Conservation (phyloP, 441 rosid genomes). For the Pelargonium fulgidum region DNA sequence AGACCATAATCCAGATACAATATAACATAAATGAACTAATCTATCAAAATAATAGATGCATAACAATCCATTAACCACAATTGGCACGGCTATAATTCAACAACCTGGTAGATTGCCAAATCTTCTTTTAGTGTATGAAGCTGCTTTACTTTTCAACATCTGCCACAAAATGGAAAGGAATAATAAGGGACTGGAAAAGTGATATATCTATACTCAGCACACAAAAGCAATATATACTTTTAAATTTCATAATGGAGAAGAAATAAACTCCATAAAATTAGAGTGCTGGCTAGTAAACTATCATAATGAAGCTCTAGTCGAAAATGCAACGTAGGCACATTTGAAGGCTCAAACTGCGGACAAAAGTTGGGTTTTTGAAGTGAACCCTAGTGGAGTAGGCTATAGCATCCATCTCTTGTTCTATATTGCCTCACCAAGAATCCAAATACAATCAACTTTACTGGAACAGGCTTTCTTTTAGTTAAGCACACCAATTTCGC, state of each 20-base stretch:
- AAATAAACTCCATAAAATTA: neutral
- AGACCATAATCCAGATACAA: neutral
- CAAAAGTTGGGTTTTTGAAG: too few relatives aligned
- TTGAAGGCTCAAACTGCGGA: too few relatives aligned
- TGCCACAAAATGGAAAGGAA: conserved; percentile 22
- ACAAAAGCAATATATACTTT: neutral
- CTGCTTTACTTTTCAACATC: conserved; percentile 25
- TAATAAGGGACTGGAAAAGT: conserved; percentile 1
- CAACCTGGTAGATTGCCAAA: conserved; percentile 30
- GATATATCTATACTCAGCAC: neutral
- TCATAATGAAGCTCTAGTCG: too few relatives aligned
- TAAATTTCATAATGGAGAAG: neutral
- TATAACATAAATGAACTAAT: neutral
- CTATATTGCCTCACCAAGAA: too few relatives aligned
- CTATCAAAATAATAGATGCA: neutral
- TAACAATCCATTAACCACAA: neutral
- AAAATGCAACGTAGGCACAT: too few relatives aligned
- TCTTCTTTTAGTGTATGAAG: conserved; percentile 21
- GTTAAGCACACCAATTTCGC: too few relatives aligned
- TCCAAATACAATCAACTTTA: too few relatives aligned
- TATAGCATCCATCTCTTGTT: too few relatives aligned
- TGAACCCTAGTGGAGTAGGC: too few relatives aligned
- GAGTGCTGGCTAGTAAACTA: too few relatives aligned
- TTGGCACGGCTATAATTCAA: conserved; percentile 16
- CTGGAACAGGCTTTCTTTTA: too few relatives aligned